Evolutionary conservation across 2,329 filamentous ascomycete genomes (phyloP).

Genomic region (Phialemonium atrogriseum): DNA sequence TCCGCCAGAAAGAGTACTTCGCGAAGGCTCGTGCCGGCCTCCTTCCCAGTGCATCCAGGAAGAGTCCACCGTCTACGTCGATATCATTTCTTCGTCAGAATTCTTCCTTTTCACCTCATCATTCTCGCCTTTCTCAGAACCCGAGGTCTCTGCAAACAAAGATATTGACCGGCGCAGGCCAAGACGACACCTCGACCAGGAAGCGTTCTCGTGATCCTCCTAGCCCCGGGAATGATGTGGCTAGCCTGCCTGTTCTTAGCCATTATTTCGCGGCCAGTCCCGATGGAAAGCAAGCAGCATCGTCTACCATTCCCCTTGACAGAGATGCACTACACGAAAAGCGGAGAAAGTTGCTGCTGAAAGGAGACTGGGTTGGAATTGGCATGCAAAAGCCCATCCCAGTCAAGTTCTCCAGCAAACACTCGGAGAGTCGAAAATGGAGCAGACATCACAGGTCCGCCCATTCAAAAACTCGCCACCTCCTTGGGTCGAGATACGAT

Average conservation of each 20-base stretch:
- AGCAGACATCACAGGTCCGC: conserved; percentile 8
- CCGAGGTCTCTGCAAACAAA: not conserved
- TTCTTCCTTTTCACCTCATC: conserved; percentile 3
- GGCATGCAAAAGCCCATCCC: conserved; percentile 21
- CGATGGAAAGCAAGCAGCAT: not conserved
- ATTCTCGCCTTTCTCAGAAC: not conserved
- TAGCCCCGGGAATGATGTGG: not conserved
- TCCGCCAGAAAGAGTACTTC: conserved; percentile 39
- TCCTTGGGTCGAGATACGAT: conserved; percentile 1
- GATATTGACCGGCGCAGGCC: no score
- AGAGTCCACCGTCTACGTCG: conserved; percentile 18
- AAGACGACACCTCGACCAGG: not conserved
- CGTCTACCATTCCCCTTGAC: not conserved
- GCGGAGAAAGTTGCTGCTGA: conserved; percentile 20
- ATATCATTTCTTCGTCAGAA: conserved; percentile 17
- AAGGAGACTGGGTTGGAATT: conserved; percentile 25
- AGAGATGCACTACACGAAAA: conserved; percentile 12
- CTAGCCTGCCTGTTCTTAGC: not conserved
- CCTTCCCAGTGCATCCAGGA: conserved; percentile 17
- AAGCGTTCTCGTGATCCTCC: conserved; percentile 3
- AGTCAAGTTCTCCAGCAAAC: conserved; percentile 16
- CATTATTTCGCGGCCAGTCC: not conserved
- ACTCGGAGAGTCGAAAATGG: conserved; percentile 13
- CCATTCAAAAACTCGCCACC: conserved; percentile 5
- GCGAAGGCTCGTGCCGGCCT: conserved; percentile 30